Base-by-base conservation (phyloP, 1,139 yeast species). In the Candida sanyaensis region DNA sequence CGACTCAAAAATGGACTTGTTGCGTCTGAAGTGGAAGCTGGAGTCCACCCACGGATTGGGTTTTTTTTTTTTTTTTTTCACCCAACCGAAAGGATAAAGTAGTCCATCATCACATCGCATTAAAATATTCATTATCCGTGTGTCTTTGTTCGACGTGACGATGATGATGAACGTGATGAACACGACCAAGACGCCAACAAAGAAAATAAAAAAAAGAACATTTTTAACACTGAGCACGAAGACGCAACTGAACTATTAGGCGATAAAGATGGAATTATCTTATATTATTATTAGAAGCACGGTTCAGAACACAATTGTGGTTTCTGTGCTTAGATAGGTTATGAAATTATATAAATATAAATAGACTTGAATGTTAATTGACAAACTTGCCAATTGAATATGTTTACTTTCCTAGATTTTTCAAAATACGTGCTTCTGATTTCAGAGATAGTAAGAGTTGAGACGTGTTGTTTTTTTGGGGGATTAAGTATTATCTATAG, bases 251-350 rank as follows among this genome's bases (percentile, higher is more conserved):
- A 36, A 36, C 17, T 17, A 27, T 34, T 26, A 24, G 39, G 39
- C 39, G 28, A 8, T 32, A 12, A 4, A 12, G 34, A 3, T 12
- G 21, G 8, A 12, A 13, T n/a, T 36, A n/a, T 26, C 10, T 10
- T 34, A 24, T 24, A 11, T 36, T 36, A 36, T 36, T 36, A 24
- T 24, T 36, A 36, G 39, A 36, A 36, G 24, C 39, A 36, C 39
- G 29, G 39, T 36, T 9, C 8, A 23, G n/a, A 11, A 11, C 7
- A 5, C 34, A 7, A 31, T 31, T 31, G 34, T 34, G 12, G 28
- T 21, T 10, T 13, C 7, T 17, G 37, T 33, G 24, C 17, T 36
- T 21, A 8, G 37, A 6, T 8, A 6, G 29, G 39, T 36, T 36
- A 34, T 34, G 38, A 34, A 34, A 34, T 23, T 13, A 17, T 9